Conservation (phyloP, 371 early-diverging fungal species). For the Encephalitozoon intestinalis region DNA sequence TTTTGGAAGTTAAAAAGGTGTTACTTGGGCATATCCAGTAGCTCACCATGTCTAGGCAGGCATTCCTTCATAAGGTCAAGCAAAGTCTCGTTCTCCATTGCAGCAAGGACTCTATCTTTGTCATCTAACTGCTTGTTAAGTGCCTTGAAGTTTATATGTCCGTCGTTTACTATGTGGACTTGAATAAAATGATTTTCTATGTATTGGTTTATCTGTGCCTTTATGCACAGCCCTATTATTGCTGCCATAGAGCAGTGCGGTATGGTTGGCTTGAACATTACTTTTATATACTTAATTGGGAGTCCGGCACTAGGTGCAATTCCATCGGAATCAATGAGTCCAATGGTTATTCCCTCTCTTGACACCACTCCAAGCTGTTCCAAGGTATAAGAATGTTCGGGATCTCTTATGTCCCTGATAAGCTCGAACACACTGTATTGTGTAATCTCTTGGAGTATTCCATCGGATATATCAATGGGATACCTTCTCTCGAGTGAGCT, state of each 20-base stretch:
- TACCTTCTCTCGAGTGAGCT: not conserved
- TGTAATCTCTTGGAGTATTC: not conserved
- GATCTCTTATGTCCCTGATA: constrained; percentile 89
- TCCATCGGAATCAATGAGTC: constrained; percentile 59
- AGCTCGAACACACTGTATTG: constrained; percentile 65
- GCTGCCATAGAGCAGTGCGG: constrained; percentile 99
- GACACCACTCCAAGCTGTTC: constrained; percentile 63
- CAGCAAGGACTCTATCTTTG: constrained; percentile 96
- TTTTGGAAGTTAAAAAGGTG: not conserved
- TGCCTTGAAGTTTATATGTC: constrained; percentile 79
- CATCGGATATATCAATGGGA: constrained; percentile 5
- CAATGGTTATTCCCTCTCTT: constrained; percentile 37
- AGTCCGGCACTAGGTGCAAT: constrained; percentile 40
- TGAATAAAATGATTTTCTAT: constrained; percentile 75
- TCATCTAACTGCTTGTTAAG: constrained; percentile 96
- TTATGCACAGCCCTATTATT: constrained; percentile 89
- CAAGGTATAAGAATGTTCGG: constrained; percentile 70
- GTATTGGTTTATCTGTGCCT: constrained; percentile 74
- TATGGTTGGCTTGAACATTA: constrained; percentile 80
- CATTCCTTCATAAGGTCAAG: constrained; percentile 46
- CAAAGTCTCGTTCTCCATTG: constrained; percentile 72
- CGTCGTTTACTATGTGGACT: constrained; percentile 70
- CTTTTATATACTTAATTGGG: constrained; percentile 27
- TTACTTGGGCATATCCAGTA: not conserved
- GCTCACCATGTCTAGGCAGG: not conserved